Evolutionary conservation across 2,329 filamentous ascomycete species (phyloP).

Genomic region (Albifimbria verrucaria): DNA sequence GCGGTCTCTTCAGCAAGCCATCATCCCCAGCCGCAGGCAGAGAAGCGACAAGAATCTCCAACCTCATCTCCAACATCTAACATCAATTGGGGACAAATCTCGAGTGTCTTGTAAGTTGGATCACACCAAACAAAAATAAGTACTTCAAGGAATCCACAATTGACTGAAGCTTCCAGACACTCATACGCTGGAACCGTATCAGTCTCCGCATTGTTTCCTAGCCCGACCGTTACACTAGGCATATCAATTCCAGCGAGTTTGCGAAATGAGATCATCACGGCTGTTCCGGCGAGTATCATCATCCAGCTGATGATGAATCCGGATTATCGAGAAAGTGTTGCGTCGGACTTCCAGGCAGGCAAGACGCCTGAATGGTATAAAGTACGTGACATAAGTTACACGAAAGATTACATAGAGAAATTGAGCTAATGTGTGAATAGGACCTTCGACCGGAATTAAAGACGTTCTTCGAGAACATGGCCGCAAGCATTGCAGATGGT

Average conservation of each 20-base stretch:
- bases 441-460: not conserved
- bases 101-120: not conserved
- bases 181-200: not conserved
- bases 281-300: not conserved
- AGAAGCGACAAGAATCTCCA: not conserved
- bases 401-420: not conserved
- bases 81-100: not conserved
- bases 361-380: not conserved
- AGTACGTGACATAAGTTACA: not conserved
- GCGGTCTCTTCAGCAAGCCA: not conserved
- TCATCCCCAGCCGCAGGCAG: not conserved
- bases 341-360: not conserved
- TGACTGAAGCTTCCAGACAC: not conserved
- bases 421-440: not conserved
- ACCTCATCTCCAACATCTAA: not conserved
- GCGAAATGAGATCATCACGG: not conserved
- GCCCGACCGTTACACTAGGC: not conserved
- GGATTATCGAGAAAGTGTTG: not conserved
- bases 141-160: too few relatives aligned
- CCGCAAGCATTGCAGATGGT: not conserved
- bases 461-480: not conserved
- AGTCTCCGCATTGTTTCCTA: not conserved
- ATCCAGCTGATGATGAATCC: not conserved
- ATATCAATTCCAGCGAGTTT: not conserved
- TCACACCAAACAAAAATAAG: too few relatives aligned